These are phyloP conservation scores for Myriosclerotinia scirpicola DNA, from an alignment of 2,329 filamentous ascomycete species.

Conservation along the genomic window DNA sequence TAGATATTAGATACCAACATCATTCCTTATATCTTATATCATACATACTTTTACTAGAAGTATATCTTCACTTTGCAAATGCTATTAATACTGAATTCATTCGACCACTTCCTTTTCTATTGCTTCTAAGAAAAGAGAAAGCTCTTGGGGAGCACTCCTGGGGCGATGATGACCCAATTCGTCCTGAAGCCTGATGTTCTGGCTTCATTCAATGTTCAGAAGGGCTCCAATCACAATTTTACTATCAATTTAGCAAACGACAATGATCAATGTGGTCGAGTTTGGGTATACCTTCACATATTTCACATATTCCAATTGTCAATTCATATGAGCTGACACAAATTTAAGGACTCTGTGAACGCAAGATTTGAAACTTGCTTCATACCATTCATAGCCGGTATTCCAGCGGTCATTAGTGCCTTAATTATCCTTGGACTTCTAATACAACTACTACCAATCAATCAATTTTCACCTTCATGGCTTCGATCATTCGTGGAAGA, in stretches of 20 bases:
- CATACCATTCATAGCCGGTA: slow-evolving; percentile 35
- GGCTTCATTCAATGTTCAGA: not conserved
- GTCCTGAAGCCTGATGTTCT: not conserved
- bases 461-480: slow-evolving; percentile 48
- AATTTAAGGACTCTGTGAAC: slow-evolving; percentile 35
- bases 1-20: not conserved
- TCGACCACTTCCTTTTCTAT: not conserved
- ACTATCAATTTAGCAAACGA: not conserved
- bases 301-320: not conserved
- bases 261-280: slow-evolving; percentile 18
- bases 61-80: slow-evolving; percentile 11
- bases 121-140: not conserved
- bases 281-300: slow-evolving; percentile 25
- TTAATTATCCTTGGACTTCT: slow-evolving; percentile 38
- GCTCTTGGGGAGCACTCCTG: not conserved
- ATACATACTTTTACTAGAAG: not conserved
- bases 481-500: slow-evolving; percentile 52
- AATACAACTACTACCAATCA: slow-evolving; percentile 32
- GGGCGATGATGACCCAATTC: slow-evolving; percentile 1
- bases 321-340: slow-evolving; percentile 2
- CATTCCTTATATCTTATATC: not conserved
- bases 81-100: not conserved
- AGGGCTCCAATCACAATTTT: not conserved
- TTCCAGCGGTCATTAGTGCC: slow-evolving; percentile 37
- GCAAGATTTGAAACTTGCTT: slow-evolving; percentile 36